Evolutionary conservation across 441 rosid species (phyloP).

Genomic region (Bocquillonia castaneifolia): DNA sequence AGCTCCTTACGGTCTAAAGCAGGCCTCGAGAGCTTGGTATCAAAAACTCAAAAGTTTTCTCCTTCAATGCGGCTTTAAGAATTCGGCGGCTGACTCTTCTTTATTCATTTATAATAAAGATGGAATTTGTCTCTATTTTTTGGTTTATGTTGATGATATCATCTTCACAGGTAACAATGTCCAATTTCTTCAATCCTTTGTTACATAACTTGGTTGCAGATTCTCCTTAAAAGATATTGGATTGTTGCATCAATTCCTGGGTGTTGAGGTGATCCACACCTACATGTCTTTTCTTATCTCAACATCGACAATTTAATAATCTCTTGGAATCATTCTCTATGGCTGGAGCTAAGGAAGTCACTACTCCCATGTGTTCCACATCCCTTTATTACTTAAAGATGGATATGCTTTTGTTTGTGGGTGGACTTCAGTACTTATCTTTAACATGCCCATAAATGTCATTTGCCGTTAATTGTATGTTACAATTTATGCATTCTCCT

Average conservation of each 20-base stretch:
- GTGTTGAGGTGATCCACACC: constrained; percentile 1
- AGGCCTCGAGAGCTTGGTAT: not conserved
- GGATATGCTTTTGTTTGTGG: not conserved
- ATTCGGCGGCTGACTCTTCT: not conserved
- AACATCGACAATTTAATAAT: not conserved
- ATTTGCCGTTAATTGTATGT: not conserved
- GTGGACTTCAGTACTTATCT: not conserved
- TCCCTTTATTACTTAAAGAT: not conserved
- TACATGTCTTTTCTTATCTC: not conserved
- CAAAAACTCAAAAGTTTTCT: not conserved
- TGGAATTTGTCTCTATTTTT: not conserved
- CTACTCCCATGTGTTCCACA: not conserved
- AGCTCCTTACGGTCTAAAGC: no score
- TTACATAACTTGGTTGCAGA: not conserved
- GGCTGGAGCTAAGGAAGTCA: not conserved
- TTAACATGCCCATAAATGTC: not conserved
- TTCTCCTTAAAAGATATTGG: not conserved
- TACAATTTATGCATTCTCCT: not conserved
- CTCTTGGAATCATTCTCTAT: not conserved
- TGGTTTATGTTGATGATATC: not conserved
- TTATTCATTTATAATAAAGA: not conserved
- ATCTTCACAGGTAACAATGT: not conserved
- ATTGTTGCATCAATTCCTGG: not conserved
- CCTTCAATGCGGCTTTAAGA: not conserved
- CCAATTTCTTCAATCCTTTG: not conserved